Base-by-base conservation (phyloP, 2,329 filamentous ascomycete species). In the Bipolaris gigantea region DNA sequence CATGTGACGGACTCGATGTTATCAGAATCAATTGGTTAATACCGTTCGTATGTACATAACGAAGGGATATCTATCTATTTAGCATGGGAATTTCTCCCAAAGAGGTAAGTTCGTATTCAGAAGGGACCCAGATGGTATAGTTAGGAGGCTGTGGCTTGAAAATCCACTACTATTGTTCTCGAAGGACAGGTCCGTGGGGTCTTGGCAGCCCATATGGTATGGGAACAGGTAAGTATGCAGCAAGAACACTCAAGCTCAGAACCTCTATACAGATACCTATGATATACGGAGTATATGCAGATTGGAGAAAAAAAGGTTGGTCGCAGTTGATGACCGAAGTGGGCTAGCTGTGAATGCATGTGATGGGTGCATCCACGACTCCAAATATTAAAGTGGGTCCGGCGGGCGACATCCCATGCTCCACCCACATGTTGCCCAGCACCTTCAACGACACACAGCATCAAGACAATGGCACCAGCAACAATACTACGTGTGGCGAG, bases 401-500 rank as follows among this genome's bases (percentile, higher is more conserved):
- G 36, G 19, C 18, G 32, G 15, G 25, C 19, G 18, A n/a, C 30
- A 33, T 21, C 25, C 35, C 9, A 16, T 27, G 43, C 19, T 46
- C 23, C 35, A 25, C 36, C 27, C 16, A 21, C 36, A n/a, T 32
- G 36, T 18, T 19, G 7, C 13, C 45, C n/a, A 38, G 23, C 30
- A 47, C 34, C 30, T 42, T 35, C 33, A 32, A 50, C 23, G 38
- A 48, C 39, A 32, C 33, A 55, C 34, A 27, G 33, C 19, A 48
- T 19, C 30, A 39, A 13, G 32, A 43, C 49, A 27, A 44, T 38
- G 53, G 44, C 40, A 13, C 23, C 19, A 35, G 36, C 39, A 39
- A 42, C 34, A 19, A n/a, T 40, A 19, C 54, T 19, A 57, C 62
- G 52, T 56, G 63, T 38, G 61, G 60, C 44, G 64, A 66, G 23